Conservation (phyloP, 139 green algal species). For the Diplosphaera chodatii region DNA sequence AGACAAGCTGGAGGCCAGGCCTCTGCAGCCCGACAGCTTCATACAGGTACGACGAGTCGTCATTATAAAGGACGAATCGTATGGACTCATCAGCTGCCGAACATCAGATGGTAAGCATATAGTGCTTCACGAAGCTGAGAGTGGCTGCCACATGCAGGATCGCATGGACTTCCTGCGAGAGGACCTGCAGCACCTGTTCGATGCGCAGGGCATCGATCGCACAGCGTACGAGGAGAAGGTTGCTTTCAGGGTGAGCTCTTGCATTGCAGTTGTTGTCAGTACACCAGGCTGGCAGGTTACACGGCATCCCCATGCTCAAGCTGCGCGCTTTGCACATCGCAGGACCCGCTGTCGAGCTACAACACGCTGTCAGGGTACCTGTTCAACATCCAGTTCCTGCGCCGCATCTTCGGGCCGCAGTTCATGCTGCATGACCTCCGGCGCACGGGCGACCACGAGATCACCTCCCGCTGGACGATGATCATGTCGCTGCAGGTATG, state of each 20-base stretch:
- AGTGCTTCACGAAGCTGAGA: no score
- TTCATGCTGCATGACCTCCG: conserved; percentile 63
- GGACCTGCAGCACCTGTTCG: conserved; percentile 68
- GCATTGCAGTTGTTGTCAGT: no score
- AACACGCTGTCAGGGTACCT: conserved; percentile 54
- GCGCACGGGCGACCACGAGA: conserved; percentile 46
- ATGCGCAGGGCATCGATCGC: conserved; percentile 63
- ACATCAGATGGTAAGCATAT: no score
- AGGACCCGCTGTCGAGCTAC: conserved; percentile 46
- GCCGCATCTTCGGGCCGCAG: conserved; percentile 54
- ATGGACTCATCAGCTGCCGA: no score
- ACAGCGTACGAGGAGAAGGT: conserved; percentile 30
- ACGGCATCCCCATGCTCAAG: no score
- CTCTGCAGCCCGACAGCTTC: not conserved
- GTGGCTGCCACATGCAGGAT: conserved; percentile 27
- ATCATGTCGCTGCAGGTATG: conserved; percentile 28
- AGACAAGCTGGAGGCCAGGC: not conserved
- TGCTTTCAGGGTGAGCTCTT: conserved; percentile 8
- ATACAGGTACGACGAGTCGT: not conserved
- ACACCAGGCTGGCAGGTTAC: no score
- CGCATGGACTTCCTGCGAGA: conserved; percentile 41
- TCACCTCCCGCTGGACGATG: conserved; percentile 67
- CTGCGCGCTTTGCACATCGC: not conserved
- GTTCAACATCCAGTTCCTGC: conserved; percentile 76
- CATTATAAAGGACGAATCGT: no score